A percentile compares a stretch with the other conserved stretches of the same genome.
Conservation (phyloP, 148 eudicot species). For the Euryodendron excelsum region DNA sequence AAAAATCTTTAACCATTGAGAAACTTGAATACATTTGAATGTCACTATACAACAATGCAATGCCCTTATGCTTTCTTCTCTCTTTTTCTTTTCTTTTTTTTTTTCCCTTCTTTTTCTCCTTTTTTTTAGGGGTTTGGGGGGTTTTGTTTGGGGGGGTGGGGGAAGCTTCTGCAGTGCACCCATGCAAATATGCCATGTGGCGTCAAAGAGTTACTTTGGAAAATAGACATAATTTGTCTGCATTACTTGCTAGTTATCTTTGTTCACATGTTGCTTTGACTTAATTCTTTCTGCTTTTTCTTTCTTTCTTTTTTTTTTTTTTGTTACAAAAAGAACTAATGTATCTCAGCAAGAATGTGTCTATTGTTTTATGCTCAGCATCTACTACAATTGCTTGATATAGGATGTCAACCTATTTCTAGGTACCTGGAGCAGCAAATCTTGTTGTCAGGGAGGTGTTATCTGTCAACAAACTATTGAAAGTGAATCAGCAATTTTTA, state of each 20-base stretch:
- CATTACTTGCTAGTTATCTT: neutral
- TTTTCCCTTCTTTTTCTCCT: too few relatives aligned
- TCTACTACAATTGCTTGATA: slow-evolving; percentile 3
- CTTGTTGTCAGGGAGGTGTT: slow-evolving; percentile 79
- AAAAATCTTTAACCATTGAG: too few relatives aligned
- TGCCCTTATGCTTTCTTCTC: too few relatives aligned
- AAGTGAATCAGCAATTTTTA: slow-evolving; percentile 77
- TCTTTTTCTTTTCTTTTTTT: too few relatives aligned
- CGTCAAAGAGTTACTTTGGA: neutral
- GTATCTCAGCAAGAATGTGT: neutral
- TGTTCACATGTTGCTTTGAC: neutral
- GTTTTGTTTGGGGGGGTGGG: too few relatives aligned
- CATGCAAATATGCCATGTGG: too few relatives aligned
- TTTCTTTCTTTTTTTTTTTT: neutral
- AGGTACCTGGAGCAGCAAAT: slow-evolving; percentile 72
- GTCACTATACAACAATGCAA: too few relatives aligned
- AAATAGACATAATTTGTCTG: neutral
- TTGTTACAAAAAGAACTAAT: neutral
- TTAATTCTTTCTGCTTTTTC: neutral
- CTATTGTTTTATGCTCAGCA: neutral
- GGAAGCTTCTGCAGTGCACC: too few relatives aligned
- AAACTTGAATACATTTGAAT: too few relatives aligned
- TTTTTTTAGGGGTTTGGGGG: too few relatives aligned
- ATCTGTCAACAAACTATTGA: slow-evolving; percentile 63
- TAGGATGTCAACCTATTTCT: slow-evolving; percentile 7